These are phyloP conservation scores for Kurtzmaniella quercitrusa DNA, from an alignment of 1,139 yeast species.

Conservation along the genomic window DNA sequence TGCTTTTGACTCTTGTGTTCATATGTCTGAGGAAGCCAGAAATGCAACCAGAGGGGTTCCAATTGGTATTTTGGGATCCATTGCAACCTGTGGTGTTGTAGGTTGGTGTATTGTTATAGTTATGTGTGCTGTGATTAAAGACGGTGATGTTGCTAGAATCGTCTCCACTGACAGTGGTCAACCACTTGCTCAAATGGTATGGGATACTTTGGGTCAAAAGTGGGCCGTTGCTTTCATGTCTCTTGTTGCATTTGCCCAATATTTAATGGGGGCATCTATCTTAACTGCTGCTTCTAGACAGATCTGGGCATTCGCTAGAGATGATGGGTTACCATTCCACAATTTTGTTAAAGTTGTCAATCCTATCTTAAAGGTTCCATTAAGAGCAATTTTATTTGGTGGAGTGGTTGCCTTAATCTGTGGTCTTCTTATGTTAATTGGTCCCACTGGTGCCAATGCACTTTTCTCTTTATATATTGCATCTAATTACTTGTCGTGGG, in stretches of 20 bases:
- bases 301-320: conserved; percentile 38
- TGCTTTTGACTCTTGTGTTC: conserved; percentile 69
- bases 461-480: conserved; percentile 48
- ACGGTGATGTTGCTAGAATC: conserved; percentile 43
- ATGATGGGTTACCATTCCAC: conserved; percentile 41
- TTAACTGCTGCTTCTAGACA: conserved; percentile 35
- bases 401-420: conserved; percentile 23
- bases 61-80: conserved; percentile 48
- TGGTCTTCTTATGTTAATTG: conserved; percentile 31
- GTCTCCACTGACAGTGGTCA: conserved; percentile 44
- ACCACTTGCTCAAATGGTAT: conserved; percentile 63
- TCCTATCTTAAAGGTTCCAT: conserved; percentile 22
- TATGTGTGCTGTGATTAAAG: conserved; percentile 50
- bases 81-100: conserved; percentile 53
- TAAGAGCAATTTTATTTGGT: conserved; percentile 31
- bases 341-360: conserved; percentile 25
- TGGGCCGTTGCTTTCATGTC: conserved; percentile 70
- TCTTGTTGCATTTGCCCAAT: conserved; percentile 56
- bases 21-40: conserved; percentile 68
- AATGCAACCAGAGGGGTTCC: conserved; percentile 69
- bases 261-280: conserved; percentile 53
- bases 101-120: conserved; percentile 59
- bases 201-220: conserved; percentile 60
- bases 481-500: conserved; percentile 41
- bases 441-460: conserved; percentile 37